Percentiles rank a stretch among this genome's conserved stretches.
Evolutionary conservation across 495 filamentous ascomycete species (phyloP).

Genomic region (Neurospora terricola): DNA sequence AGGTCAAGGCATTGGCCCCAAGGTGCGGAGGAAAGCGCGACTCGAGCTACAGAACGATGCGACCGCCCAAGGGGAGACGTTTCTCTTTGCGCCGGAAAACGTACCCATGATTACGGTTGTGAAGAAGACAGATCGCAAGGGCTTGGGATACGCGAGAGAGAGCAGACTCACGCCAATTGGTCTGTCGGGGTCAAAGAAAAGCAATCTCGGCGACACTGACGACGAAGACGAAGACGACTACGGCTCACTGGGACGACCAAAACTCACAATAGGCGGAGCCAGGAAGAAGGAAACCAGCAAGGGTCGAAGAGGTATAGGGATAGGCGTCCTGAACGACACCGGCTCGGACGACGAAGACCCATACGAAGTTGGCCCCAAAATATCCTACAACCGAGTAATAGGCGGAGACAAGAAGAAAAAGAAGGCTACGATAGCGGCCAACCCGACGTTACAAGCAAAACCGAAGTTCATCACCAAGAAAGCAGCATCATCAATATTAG

Average conservation of each 20-base stretch:
- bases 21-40: constrained; percentile 65
- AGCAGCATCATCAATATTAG: constrained; percentile 28
- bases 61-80: constrained; percentile 38
- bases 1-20: constrained; percentile 87
- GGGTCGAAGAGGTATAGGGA: constrained; percentile 63
- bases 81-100: constrained; percentile 87
- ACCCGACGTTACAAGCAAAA: constrained; percentile 56
- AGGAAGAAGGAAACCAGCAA: constrained; percentile 39
- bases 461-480: constrained; percentile 78
- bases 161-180: constrained; percentile 34
- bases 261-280: constrained; percentile 12
- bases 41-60: constrained; percentile 46
- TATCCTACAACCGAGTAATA: constrained; percentile 79
- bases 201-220: constrained; percentile 22
- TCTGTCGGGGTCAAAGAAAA: constrained; percentile 7
- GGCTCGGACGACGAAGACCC: constrained; percentile 97
- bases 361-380: constrained; percentile 82
- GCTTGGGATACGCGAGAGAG: constrained; percentile 71
- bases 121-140: constrained; percentile 70
- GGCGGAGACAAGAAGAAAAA: constrained; percentile 83
- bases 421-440: constrained; percentile 42
- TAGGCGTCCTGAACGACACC: constrained; percentile 86
- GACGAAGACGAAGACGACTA: constrained; percentile 41
- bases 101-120: constrained; percentile 63
- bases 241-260: constrained; percentile 22